phyloP scores from a whole-genome alignment of 352 stramenopile genomes.

The Discostella stelligera region DNA sequence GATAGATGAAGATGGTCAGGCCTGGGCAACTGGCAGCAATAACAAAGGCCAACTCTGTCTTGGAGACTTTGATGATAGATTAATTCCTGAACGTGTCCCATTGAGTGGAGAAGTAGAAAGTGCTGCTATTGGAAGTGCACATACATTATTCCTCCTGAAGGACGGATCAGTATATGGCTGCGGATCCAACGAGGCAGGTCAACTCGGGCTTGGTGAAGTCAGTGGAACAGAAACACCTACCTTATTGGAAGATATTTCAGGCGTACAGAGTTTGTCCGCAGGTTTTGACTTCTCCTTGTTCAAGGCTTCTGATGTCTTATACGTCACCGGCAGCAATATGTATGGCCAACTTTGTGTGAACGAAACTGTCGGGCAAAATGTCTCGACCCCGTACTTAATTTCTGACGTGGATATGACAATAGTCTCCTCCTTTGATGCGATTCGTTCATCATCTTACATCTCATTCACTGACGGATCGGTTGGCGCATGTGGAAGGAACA shows the following conservation, averaged over 20 bases:
- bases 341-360: constrained; percentile 37
- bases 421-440: constrained; percentile 42
- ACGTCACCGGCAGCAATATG: constrained; percentile 43
- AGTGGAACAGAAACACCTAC: constrained; percentile 20
- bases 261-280: constrained; percentile 32
- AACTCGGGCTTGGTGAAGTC: constrained; percentile 35
- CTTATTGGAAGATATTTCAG: constrained; percentile 26
- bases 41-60: constrained; percentile 45
- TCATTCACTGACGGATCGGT: constrained; percentile 54
- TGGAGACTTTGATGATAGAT: constrained; percentile 38
- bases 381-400: constrained; percentile 30
- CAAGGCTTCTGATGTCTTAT: constrained; percentile 31
- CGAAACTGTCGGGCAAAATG: constrained; percentile 1
- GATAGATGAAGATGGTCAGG: constrained; percentile 43
- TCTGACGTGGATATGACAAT: constrained; percentile 13
- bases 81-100: constrained; percentile 36
- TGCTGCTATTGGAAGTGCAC: constrained; percentile 43
- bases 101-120: constrained; percentile 16
- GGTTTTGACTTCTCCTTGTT: constrained; percentile 40
- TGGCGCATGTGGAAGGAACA: constrained; percentile 46
- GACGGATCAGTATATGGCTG: constrained; percentile 49
- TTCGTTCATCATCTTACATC: constrained; percentile 38
- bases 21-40: constrained; percentile 46
- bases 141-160: constrained; percentile 44
- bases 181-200: constrained; percentile 47